Percentiles rank a stretch among this genome's conserved stretches.
Conservation (phyloP, 2,329 filamentous ascomycete genomes). For the Tolypocladium inflatum region DNA sequence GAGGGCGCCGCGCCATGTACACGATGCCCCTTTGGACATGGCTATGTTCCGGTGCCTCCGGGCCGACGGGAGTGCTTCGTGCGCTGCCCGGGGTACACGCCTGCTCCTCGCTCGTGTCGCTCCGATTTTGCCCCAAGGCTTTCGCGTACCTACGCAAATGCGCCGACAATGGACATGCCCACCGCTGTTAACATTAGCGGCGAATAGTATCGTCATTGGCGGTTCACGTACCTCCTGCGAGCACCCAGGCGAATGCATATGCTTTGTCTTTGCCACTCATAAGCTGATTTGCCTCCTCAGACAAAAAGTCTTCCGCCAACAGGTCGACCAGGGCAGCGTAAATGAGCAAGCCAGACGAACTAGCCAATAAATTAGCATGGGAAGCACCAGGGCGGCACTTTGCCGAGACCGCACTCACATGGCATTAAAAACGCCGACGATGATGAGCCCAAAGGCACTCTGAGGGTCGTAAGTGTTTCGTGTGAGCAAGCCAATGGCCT, state of each 20-base stretch:
- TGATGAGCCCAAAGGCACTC: slow-evolving; percentile 53
- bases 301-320: slow-evolving; percentile 56
- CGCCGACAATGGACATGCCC: slow-evolving; percentile 14
- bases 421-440: slow-evolving; percentile 56
- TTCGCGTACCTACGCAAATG: slow-evolving; percentile 16
- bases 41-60: neutral
- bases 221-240: slow-evolving; percentile 35
- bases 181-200: slow-evolving; percentile 1
- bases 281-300: slow-evolving; percentile 40
- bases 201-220: neutral
- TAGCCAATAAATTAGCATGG: slow-evolving; percentile 12
- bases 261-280: slow-evolving; percentile 45
- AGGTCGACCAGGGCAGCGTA: slow-evolving; percentile 56
- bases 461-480: slow-evolving; percentile 51
- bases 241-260: slow-evolving; percentile 39
- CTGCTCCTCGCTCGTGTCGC: neutral
- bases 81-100: neutral
- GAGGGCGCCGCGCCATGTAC: neutral
- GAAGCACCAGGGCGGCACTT: neutral
- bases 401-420: slow-evolving; percentile 32
- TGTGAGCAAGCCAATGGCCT: slow-evolving; percentile 51
- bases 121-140: too few species aligned
- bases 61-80: neutral
- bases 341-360: slow-evolving; percentile 50
- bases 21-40: neutral